Evolutionary conservation across 495 filamentous ascomycete species (phyloP), one percentile per base, ranked within the genome.

Genomic region (Ascodesmis nigricans): DNA sequence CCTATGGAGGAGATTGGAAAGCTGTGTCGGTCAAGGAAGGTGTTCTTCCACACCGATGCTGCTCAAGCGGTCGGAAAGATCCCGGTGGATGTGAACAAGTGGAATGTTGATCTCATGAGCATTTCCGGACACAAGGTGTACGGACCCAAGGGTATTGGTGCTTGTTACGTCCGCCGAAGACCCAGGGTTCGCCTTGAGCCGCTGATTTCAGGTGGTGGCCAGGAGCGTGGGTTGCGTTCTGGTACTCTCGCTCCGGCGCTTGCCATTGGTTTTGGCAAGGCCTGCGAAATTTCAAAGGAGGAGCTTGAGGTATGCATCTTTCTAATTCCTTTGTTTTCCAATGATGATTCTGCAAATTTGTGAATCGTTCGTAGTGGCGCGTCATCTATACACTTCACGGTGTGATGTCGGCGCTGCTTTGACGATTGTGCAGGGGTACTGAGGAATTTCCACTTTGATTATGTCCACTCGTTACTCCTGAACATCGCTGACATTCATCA

Each of bases 61-160:
- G 87, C 87, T 4, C 87, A 97, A 59, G 87, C 90, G 3, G 81
- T 92, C 3, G 87, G 87, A 49, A 97, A 97, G 63, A 92, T 97
- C 36, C 81, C 81, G 0, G 60, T 97, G 19, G 80, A 92, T 52
- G 90, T 97, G 36, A 90, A 95, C 55, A 78, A 81, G 56, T 75
- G 84, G 76, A 84, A 92, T 53, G 72, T 95, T 35, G 87, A 97
- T 53, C 59, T 97, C 47, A 91, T 95, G 87, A 92, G 82, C 7
- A 91, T 97, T 28, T 93, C 87, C n/a, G 81, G 75, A 30, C 87
- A 97, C 60, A 97, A 97, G 62, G 90, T 97, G 40, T 97, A 97
- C 55, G 87, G 87, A 24, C 87, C 87, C 31, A 97, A 90, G 62
- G 87, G 87, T 25, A 78, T 97, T 21, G 87, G 87, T 38, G 87